Evolutionary conservation across 331 rosid species (phyloP).

Genomic region (Rosa hybrid): DNA sequence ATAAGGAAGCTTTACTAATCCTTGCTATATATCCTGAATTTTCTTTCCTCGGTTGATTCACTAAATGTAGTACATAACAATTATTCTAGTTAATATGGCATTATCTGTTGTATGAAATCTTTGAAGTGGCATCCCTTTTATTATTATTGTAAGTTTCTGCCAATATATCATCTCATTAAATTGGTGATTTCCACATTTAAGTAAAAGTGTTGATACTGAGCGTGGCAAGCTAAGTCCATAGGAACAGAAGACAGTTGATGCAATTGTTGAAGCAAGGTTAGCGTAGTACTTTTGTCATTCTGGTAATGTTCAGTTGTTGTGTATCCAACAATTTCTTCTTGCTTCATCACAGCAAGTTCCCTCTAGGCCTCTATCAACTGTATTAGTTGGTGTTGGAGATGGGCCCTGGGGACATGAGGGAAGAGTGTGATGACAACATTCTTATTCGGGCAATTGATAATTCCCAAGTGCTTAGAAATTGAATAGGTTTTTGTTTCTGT

Average conservation of each 20-base stretch:
- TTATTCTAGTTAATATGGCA: too few relatives aligned
- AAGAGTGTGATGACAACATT: conserved; percentile 79
- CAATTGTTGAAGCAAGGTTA: conserved; percentile 90
- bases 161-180: not conserved
- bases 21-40: too few relatives aligned
- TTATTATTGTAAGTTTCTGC: too few relatives aligned
- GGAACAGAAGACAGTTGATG: conserved; percentile 79
- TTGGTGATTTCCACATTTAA: conserved; percentile 36
- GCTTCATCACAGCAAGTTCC: conserved; percentile 56
- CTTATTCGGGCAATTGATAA: conserved; percentile 83
- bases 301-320: not conserved
- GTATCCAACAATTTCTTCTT: conserved; percentile 8
- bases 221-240: conserved; percentile 70
- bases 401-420: conserved; percentile 99
- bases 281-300: conserved; percentile 12
- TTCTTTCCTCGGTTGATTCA: too few relatives aligned
- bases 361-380: conserved; percentile 85
- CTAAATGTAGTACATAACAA: too few relatives aligned
- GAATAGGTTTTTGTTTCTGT: not conserved
- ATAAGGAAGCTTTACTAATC: too few relatives aligned
- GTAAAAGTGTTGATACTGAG: conserved; percentile 69
- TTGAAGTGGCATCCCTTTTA: too few relatives aligned
- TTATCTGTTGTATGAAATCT: too few relatives aligned
- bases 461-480: conserved; percentile 43
- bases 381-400: conserved; percentile 92